Conservation (phyloP, 192 early-diverging fungal species). For the Rhizoclosmatium sp. region DNA sequence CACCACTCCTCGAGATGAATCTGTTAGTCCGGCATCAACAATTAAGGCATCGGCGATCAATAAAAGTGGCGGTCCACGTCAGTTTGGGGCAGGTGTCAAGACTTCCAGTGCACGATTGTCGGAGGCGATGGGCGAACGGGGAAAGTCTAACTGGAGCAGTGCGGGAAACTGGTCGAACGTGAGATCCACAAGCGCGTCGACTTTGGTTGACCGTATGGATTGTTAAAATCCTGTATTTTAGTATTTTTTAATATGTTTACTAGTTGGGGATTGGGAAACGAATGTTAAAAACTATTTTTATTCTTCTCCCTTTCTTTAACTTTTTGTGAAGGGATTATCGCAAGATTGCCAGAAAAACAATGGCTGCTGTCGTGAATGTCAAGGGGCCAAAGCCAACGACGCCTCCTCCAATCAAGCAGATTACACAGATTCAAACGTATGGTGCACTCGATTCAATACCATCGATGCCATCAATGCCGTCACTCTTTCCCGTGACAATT, state of each 20-base stretch:
- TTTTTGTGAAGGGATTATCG: background rate
- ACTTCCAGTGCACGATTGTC: too few species aligned
- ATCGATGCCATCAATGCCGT: conserved; percentile 11
- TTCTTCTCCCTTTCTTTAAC: too few species aligned
- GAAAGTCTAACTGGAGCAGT: too few species aligned
- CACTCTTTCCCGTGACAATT: background rate
- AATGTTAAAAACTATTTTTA: background rate
- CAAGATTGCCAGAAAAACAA: background rate
- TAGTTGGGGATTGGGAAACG: background rate
- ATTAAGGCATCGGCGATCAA: background rate
- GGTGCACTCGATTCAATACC: background rate
- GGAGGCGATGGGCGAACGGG: too few species aligned
- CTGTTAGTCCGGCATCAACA: conserved; percentile 2
- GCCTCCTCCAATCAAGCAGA: background rate
- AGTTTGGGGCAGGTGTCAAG: too few species aligned
- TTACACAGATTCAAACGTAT: conserved; percentile 4
- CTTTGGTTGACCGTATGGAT: background rate
- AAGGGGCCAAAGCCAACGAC: too few species aligned
- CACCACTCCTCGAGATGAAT: background rate
- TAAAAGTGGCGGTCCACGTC: background rate
- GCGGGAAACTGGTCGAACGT: background rate
- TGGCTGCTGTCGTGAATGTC: background rate
- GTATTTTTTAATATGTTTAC: background rate
- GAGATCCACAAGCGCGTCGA: background rate
- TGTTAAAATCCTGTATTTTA: too few species aligned